These are phyloP conservation scores for Nicotiana sylvestris DNA, from an alignment of 257 asterid genomes.

Conservation along the genomic window DNA sequence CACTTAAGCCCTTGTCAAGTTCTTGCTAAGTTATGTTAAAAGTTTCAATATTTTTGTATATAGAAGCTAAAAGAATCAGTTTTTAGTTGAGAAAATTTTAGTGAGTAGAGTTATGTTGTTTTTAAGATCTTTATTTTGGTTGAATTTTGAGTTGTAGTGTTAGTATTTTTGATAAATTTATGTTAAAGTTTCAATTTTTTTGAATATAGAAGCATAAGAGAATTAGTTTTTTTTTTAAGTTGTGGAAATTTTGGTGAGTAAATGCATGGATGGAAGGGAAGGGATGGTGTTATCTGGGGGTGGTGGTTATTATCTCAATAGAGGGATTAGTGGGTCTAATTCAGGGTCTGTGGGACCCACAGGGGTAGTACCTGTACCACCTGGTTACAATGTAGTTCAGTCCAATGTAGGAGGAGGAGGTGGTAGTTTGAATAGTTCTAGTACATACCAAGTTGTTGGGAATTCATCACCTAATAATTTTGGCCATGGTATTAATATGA, in stretches of 20 bases:
- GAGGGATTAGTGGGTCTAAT: slow-evolving; percentile 27
- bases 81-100: background rate
- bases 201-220: too few relatives aligned
- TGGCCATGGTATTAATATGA: slow-evolving; percentile 36
- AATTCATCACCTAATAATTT: slow-evolving; percentile 48
- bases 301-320: slow-evolving; percentile 30
- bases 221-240: background rate
- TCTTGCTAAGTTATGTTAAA: background rate
- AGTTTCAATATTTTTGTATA: background rate
- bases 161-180: too few relatives aligned
- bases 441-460: slow-evolving; percentile 51
- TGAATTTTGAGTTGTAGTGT: too few relatives aligned
- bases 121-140: too few relatives aligned
- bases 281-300: slow-evolving; percentile 31
- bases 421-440: slow-evolving; percentile 30
- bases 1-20: background rate
- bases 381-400: slow-evolving; percentile 47
- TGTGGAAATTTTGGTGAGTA: slow-evolving; percentile 12
- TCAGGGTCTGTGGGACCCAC: slow-evolving; percentile 20
- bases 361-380: slow-evolving; percentile 28
- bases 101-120: slow-evolving; percentile 14
- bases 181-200: too few relatives aligned
- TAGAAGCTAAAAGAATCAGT: background rate
- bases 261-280: slow-evolving; percentile 50
- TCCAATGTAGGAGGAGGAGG: slow-evolving; percentile 44